Conservation (phyloP, 148 eudicot species). For the Chenopodium formosanum region DNA sequence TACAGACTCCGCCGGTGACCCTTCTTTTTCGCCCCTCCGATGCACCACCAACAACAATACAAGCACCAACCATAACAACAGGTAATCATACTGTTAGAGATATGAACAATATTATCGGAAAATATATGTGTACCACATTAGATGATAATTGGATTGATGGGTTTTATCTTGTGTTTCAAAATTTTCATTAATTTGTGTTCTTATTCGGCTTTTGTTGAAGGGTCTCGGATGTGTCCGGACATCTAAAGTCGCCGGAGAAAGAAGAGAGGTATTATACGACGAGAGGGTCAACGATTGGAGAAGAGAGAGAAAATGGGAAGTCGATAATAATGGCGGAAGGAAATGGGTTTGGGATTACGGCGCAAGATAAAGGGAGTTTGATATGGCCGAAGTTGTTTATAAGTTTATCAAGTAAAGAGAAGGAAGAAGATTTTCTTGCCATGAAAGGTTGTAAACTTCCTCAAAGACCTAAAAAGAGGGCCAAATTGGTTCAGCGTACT, state of each 20-base stretch:
- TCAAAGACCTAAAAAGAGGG: conserved; percentile 96
- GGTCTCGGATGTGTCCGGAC: conserved; percentile 6
- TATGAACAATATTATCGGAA: no score
- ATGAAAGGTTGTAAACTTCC: conserved; percentile 99
- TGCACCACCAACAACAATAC: neutral
- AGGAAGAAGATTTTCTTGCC: conserved; percentile 94
- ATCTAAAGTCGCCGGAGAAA: conserved; percentile 55
- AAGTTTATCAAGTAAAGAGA: conserved; percentile 83
- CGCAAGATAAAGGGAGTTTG: conserved; percentile 36
- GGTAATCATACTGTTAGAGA: neutral
- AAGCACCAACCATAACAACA: neutral
- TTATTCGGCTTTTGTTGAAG: neutral
- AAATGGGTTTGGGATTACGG: neutral
- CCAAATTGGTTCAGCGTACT: conserved; percentile 73
- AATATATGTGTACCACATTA: no score
- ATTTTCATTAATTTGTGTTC: no score
- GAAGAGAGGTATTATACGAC: conserved; percentile 84
- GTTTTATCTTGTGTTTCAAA: neutral
- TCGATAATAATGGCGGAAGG: conserved; percentile 11
- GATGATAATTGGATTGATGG: no score
- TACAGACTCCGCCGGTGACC: conserved; percentile 16
- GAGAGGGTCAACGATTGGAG: conserved; percentile 51
- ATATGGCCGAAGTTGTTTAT: conserved; percentile 77
- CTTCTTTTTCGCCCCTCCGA: conserved; percentile 6
- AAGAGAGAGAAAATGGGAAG: conserved; percentile 47